Evolutionary conservation across 2,329 filamentous ascomycete species (phyloP), one percentile per base, ranked within the genome.

Genomic region (Colletotrichum sublineola): DNA sequence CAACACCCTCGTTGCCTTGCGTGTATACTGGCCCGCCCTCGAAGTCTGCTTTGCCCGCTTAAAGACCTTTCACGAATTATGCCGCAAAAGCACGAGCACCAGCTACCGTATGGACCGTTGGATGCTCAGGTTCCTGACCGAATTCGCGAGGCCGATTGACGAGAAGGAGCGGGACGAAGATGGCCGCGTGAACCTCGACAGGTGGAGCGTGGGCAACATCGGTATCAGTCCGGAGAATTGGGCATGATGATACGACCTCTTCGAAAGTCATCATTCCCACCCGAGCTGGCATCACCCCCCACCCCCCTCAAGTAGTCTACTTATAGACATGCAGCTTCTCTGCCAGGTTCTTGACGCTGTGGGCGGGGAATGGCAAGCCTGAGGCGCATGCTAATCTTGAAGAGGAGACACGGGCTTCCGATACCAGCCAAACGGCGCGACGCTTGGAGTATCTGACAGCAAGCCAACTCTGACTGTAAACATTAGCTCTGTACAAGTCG

Each of bases 1-100:
- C 67, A 78, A 82, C 71, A 82, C 84, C 24, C 75, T 87, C n/a
- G 80, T 81, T 0, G 75, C 79, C 7, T 73, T 87, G 44, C 77
- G 82, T 42, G 77, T 75, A 2, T 83, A 81, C 66, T 86, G 84
- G 84, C 81, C 83, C 0, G 81, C 78, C 5, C 76, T 83, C 8
- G 82, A 83, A 66, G 75, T 81, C 1, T 80, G 78, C 68, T 81
- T 85, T 67, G 79, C 78, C 12, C 79, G 84, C 0, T 77, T 86
- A 3, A 78, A 80, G 62, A 79, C 80, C 1, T 86, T 86, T 67
- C 84, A 85, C 67, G 79, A 82, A 46, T 80, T 81, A 2, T 86
- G 84, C 73, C 77, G 79, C 53, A 78, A 77, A 44, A 80, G 77
- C 24, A 81, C 80, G 73, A 80, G 81, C 70, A 79, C 79, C 2